phyloP scores from a whole-genome alignment of 192 early-diverging fungal species.

The Endogone sp. region DNA sequence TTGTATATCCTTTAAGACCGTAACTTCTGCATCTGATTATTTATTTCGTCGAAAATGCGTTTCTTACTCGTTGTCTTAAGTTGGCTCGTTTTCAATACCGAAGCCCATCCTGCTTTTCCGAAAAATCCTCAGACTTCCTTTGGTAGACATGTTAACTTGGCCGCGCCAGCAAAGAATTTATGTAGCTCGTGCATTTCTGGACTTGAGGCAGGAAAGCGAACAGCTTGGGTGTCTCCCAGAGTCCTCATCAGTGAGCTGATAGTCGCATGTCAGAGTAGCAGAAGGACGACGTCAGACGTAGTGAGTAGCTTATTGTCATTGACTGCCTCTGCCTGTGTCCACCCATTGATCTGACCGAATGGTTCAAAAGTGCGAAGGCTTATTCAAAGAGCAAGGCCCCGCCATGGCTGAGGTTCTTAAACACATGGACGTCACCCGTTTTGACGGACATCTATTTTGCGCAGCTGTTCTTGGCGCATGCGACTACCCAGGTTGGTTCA shows the following conservation, averaged over 20 bases:
- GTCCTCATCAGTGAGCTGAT: background rate
- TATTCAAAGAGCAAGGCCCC: conserved; percentile 44
- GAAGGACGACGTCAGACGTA: background rate
- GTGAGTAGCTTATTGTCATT: background rate
- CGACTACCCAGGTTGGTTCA: conserved; percentile 35
- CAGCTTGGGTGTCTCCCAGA: background rate
- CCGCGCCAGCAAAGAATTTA: background rate
- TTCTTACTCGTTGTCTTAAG: no score
- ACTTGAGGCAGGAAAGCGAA: background rate
- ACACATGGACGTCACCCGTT: conserved; percentile 26
- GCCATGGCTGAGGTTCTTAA: conserved; percentile 30
- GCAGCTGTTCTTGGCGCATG: conserved; percentile 35
- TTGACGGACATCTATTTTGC: conserved; percentile 45
- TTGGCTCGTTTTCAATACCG: no score
- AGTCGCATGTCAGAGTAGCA: background rate
- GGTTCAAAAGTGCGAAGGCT: conserved; percentile 40
- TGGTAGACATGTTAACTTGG: background rate
- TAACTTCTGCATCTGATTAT: no score
- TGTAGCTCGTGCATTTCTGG: background rate
- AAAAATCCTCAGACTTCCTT: background rate
- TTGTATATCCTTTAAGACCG: no score
- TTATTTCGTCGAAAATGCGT: no score
- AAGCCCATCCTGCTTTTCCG: no score
- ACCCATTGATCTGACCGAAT: no score
- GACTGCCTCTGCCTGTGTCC: background rate